A percentile compares a stretch with the other conserved stretches of the same genome.
Evolutionary conservation across 1,284 basidiomycete species (phyloP).

Genomic region (Cutaneotrichosporon sp.): DNA sequence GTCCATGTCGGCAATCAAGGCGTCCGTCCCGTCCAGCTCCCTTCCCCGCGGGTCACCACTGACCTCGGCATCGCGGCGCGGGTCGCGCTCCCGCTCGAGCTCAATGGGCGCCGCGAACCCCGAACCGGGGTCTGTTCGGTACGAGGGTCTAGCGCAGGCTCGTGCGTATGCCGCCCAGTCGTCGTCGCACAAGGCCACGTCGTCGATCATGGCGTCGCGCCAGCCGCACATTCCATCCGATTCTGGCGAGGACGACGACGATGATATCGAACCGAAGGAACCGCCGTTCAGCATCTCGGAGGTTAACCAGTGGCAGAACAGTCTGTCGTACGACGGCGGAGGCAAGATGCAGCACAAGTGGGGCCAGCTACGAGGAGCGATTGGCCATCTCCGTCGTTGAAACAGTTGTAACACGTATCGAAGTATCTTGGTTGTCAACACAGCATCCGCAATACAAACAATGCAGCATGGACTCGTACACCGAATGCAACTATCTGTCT

Average conservation of each 20-base stretch:
- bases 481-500: conserved; percentile 1
- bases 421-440: not conserved
- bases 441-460: no score
- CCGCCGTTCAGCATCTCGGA: not conserved
- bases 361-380: conserved; percentile 23
- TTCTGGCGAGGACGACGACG: not conserved
- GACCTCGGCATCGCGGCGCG: not conserved
- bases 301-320: not conserved
- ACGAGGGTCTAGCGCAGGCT: conserved; percentile 11
- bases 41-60: not conserved
- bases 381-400: conserved; percentile 15
- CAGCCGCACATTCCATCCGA: not conserved
- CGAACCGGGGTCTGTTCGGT: conserved; percentile 1
- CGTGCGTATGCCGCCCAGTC: conserved; percentile 18
- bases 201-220: not conserved
- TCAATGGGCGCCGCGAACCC: conserved; percentile 1
- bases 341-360: conserved; percentile 4
- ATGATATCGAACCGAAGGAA: conserved; percentile 8
- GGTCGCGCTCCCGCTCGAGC: not conserved
- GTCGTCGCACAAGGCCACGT: conserved; percentile 1
- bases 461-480: conserved; percentile 1
- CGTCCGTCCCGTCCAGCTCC: not conserved
- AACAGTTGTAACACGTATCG: not conserved
- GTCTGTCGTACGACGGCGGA: not conserved
- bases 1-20: not conserved